phyloP scores from a whole-genome alignment of 345 rosid genomes.

The Lepidium didymum region DNA sequence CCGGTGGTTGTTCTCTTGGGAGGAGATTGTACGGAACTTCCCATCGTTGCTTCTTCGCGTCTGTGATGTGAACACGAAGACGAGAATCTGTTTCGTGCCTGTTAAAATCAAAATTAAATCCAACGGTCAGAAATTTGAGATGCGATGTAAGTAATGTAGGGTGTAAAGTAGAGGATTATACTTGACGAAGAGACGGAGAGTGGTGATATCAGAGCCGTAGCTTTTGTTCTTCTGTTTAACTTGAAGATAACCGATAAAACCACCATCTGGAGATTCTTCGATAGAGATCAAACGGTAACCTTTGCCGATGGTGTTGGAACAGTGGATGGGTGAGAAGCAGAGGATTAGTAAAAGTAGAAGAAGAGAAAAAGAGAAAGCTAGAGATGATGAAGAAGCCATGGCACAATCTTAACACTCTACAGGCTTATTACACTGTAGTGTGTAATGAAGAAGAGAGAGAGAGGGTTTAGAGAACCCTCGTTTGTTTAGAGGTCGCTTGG shows the following conservation, averaged over 20 bases:
- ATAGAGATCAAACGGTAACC: conserved; percentile 85
- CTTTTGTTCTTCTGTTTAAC: conserved; percentile 62
- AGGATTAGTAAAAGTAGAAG: conserved; percentile 26
- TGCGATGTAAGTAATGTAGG: neutral
- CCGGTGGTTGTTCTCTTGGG: conserved; percentile 67
- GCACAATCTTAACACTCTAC: neutral
- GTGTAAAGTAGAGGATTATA: conserved; percentile 27
- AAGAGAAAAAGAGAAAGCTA: conserved; percentile 9
- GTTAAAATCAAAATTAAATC: conserved; percentile 5
- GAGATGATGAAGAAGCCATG: neutral
- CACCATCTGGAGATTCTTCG: conserved; percentile 71
- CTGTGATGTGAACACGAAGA: conserved; percentile 80
- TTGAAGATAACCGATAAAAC: conserved; percentile 69
- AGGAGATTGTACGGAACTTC: conserved; percentile 87
- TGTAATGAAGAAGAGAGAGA: neutral
- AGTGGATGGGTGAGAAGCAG: conserved; percentile 28
- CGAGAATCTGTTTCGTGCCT: conserved; percentile 82
- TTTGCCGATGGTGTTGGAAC: conserved; percentile 45
- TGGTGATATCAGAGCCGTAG: conserved; percentile 83
- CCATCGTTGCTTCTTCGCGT: conserved; percentile 85
- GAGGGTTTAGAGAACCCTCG: neutral
- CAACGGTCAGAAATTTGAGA: conserved; percentile 7
- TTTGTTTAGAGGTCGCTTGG: neutral
- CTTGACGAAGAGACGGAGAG: conserved; percentile 78
- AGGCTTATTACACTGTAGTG: neutral